Evolutionary conservation across 306 rosid genomes (phyloP), one percentile per base, ranked within the genome.

Genomic region (Rosa lucieae): DNA sequence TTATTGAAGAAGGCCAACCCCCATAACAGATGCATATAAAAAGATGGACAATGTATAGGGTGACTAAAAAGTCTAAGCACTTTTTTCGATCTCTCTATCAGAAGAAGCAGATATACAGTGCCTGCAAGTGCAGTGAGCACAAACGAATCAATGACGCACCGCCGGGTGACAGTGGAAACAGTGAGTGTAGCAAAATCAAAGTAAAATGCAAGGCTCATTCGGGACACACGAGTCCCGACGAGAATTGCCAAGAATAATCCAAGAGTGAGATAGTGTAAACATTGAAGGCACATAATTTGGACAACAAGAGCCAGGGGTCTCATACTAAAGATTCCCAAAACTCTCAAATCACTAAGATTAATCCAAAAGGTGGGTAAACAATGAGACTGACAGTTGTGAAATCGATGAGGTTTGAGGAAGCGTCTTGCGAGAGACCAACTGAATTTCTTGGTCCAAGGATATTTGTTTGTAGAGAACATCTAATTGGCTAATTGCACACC

Each of bases 271-370:
- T 95, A 95, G 81, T 93, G 91, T 76, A 90, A 72, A 80, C 99
- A 92, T 81, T 95, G 99, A 68, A 95, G 90, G 83, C 88, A 93
- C 61, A 93, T 80, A 76, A 93, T 95, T 84, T 95, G 97, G 67
- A 95, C 96, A 90, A 89, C 93, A 86, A 95, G 63, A 93, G 97
- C 94, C 90, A 90, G 79, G 98, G 99, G 79, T 95, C 98, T 98
- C 99, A 95, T 77, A 84, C 96, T 72, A 84, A 82, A 81, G 29
- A 49, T 52, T 76, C 75, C 76, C 10, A 55, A 77, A 77, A 59
- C 17, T 65, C 58, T 67, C 35, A 75, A 68, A 76, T 65, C n/a
- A 29, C 71, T 42, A 72, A 79, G 32, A 77, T 11, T 37, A 47
- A 32, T 74, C 48, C 74, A 61, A 74, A n/a, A 44, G 5, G 5